Conservation (phyloP, 495 filamentous ascomycete genomes). For the Xylaria sp. region DNA sequence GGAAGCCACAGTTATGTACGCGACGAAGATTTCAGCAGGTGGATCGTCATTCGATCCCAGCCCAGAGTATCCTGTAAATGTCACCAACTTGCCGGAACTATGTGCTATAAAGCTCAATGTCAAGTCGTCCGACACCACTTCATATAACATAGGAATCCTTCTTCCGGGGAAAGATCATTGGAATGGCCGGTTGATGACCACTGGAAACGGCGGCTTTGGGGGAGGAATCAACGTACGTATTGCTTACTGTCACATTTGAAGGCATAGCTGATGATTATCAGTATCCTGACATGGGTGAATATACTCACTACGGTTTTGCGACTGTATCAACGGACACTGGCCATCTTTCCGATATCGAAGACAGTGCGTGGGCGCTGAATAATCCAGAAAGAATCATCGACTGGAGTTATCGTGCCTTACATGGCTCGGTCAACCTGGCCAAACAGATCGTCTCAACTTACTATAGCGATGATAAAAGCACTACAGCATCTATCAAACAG, state of each 20-base stretch:
- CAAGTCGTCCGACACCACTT: constrained; percentile 47
- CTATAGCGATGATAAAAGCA: constrained; percentile 41
- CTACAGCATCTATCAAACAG: constrained; percentile 35
- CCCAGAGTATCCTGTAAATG: constrained; percentile 30
- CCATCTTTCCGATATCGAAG: constrained; percentile 49
- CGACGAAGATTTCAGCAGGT: background rate
- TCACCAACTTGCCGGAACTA: constrained; percentile 49
- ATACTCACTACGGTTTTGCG: constrained; percentile 56
- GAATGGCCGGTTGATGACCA: constrained; percentile 30
- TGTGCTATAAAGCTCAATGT: constrained; percentile 58
- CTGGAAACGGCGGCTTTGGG: constrained; percentile 28
- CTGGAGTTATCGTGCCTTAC: constrained; percentile 60
- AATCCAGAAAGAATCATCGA: constrained; percentile 46
- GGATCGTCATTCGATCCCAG: constrained; percentile 17
- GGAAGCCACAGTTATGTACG: constrained; percentile 1
- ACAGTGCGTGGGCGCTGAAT: constrained; percentile 56
- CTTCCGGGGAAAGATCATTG: constrained; percentile 44
- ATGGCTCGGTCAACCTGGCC: constrained; percentile 52
- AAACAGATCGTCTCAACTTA: constrained; percentile 51
- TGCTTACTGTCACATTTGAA: background rate
- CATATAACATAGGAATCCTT: constrained; percentile 56
- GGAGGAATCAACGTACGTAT: constrained; percentile 31
- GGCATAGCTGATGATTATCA: background rate
- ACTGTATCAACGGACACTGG: constrained; percentile 62
- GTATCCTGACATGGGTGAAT: constrained; percentile 31